These are phyloP conservation scores for Adiantum capillusveneris DNA, from an alignment of 75 land plant species.

Conservation along the genomic window DNA sequence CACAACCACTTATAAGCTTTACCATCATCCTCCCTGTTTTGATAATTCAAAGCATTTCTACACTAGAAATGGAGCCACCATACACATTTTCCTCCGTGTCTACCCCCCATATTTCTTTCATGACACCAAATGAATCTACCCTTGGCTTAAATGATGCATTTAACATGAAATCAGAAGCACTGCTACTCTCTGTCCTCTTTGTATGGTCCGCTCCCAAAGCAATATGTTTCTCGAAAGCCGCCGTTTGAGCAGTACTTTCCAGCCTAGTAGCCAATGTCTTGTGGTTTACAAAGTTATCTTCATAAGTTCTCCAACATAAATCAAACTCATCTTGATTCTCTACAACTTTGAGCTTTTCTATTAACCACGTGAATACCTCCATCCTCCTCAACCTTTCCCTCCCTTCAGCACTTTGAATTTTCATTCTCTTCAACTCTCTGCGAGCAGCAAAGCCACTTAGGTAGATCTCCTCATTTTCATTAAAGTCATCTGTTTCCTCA, in stretches of 20 bases:
- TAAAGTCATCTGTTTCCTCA: conserved; percentile 7
- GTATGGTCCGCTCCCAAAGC: no score
- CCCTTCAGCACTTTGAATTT: conserved; percentile 24
- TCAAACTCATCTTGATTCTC: conserved; percentile 59
- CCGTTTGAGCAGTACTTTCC: neutral
- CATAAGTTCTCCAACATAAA: conserved; percentile 42
- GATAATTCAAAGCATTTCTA: no score
- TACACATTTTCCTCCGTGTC: no score
- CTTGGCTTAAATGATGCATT: neutral
- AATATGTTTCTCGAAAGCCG: no score
- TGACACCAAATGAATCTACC: neutral
- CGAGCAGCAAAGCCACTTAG: conserved; percentile 15
- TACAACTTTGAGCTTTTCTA: conserved; percentile 56
- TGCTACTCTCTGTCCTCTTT: neutral
- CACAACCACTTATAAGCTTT: no score
- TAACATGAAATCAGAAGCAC: neutral
- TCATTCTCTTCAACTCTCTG: conserved; percentile 16
- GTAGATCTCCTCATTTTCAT: conserved; percentile 18
- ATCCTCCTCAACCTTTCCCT: conserved; percentile 24
- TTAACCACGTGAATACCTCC: conserved; percentile 36
- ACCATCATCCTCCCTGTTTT: no score
- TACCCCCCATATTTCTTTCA: neutral
- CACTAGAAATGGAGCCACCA: no score
- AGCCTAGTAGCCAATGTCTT: neutral
- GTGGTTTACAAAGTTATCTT: conserved; percentile 16